Base-by-base conservation (phyloP, 441 rosid species). In the Pelargonium cotyledonis region DNA sequence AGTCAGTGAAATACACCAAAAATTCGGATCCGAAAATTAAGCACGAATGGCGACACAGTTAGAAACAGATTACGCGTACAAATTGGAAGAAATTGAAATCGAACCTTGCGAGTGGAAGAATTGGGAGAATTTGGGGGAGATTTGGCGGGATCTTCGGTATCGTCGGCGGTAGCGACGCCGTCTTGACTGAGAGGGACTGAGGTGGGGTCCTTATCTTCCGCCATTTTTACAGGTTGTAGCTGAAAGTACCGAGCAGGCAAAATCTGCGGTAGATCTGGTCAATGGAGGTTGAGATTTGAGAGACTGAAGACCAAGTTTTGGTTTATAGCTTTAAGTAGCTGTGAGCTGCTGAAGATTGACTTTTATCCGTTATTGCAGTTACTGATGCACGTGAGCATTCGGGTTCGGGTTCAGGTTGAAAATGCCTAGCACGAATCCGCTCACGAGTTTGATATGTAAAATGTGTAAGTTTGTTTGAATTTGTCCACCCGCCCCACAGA, bases 31-130 rank as follows among this genome's bases (percentile, higher is more conserved):
- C 41, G 23, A 53, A 12, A 15, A 5, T 8, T 6, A 21, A 15
- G 3, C 60, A 15, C 2, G 6, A 53, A 67, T 10, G 23, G 21
- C 5, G 23, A 9, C 0, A 57, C 0, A 26, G 1, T 46, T 29
- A 21, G 7, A 67, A 2, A 49, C 31, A 69, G 57, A 61, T 7
- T 26, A 11, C 5, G 38, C 41, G 31, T 69, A 64, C 1, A 29
- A 12, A 23, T 3, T 58, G 67, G 29, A 53, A 2, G n/a, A n/a
- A 65, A 71, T 46, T 49, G 57, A 21, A 16, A 15, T 38, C 38
- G 65, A 62, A 85, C 89, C 89, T 87, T 80, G 74, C 88, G 89
- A 76, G 89, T 77, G 74, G 89, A 85, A 64, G 89, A 84, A 79
- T 72, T 78, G 31, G 92, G 76, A 31, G 88, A 77, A 69, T 75